Evolutionary conservation across 2,329 filamentous ascomycete species (phyloP), one percentile per base, ranked within the genome.

Genomic region (Aciculosporium take): DNA sequence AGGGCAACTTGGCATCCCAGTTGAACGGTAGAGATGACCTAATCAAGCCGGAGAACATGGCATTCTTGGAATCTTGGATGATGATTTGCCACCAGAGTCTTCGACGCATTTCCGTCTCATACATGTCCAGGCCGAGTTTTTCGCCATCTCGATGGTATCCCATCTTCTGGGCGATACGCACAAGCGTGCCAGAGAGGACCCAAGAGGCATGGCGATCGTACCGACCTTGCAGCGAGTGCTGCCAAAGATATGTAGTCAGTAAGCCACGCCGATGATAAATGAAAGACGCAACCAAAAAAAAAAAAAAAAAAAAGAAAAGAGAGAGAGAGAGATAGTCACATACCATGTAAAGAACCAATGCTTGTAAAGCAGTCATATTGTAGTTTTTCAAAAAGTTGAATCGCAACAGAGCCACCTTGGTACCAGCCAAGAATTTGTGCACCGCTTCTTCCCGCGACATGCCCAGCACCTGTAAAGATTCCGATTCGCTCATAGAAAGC

Each of bases 91-190:
- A 79, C 78, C 78, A 83, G 17, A 81, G 63, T 6, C 79, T 65
- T 33, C 78, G 64, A n/a, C 77, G 68, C 66, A 82, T 81, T 52
- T 83, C 76, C 2, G 71, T 72, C 50, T 82, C 76, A 49, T 80
- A 79, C 0, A 76, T 73, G 0, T 69, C 63, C 2, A 81, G 61
- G 2, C 69, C 69, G 5, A 77, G 61, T 15, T 60, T 56, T 45
- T 71, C 68, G 28, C 75, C 76, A 45, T 82, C 77, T 10, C 73
- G 67, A 45, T 81, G 76, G 37, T 81, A 65, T 1, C 79, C 79
- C 67, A 82, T 77, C 52, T 78, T 77, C 52, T 80, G 73, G 1
- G 76, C 77, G 40, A 82, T 74, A 17, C 79, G 69, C 27, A 82
- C 65, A 5, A 75, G 65, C 13, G 76, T 63, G 4, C 76, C 76